phyloP scores from a whole-genome alignment of 179 eudicot species.

The Kewa caespitosa region DNA sequence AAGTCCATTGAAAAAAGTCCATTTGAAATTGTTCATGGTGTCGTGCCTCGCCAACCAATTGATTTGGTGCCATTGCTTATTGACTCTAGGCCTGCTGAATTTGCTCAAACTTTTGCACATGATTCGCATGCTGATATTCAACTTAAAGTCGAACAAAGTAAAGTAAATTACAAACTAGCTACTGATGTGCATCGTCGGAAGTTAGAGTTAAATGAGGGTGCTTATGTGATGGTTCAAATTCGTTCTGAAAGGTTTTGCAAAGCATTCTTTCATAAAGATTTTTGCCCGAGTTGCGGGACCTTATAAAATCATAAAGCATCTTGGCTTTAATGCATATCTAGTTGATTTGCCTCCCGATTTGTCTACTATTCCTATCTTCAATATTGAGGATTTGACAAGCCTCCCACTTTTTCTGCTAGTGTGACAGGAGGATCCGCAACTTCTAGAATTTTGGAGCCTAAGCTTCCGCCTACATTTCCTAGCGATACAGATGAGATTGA shows the following conservation, averaged over 20 bases:
- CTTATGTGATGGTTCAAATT: neutral
- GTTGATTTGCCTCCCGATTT: neutral
- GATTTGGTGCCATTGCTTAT: neutral
- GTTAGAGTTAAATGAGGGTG: conserved; percentile 11
- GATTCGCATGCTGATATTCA: neutral
- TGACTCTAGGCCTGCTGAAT: neutral
- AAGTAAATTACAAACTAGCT: neutral
- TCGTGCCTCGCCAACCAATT: neutral
- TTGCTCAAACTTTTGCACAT: neutral
- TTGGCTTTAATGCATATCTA: no score
- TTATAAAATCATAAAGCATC: no score
- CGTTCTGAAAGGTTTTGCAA: conserved; percentile 5
- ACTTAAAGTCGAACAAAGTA: neutral
- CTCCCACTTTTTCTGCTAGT: neutral
- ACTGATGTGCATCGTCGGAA: neutral
- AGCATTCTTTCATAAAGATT: conserved; percentile 6
- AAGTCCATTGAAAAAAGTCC: neutral
- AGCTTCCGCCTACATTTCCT: neutral
- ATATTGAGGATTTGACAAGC: conserved; percentile 6
- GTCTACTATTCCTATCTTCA: conserved; percentile 2
- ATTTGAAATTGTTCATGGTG: neutral
- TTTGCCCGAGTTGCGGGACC: no score
- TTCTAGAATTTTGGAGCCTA: neutral
- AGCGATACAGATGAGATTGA: neutral
- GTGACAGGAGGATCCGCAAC: neutral